Evolutionary conservation across 441 rosid species (phyloP), one percentile per base, ranked within the genome.

Genomic region (Macaranga tanarius): DNA sequence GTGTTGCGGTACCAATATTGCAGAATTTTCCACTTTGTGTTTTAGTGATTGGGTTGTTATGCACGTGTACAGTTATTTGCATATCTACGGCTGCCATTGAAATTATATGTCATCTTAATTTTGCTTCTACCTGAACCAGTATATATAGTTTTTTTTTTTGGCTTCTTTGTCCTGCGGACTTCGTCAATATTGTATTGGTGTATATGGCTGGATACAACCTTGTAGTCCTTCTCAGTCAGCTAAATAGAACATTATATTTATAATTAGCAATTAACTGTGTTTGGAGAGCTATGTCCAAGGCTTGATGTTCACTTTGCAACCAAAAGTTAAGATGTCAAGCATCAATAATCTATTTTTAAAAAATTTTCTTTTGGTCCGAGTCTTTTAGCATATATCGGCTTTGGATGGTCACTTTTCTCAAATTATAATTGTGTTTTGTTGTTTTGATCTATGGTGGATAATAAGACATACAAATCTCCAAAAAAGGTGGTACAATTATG

Each of bases 141-240:
- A 45, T n/a, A 45, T 45, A 38, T 38, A 2, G 42, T 3, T 7
- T 42, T 42, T 42, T 10, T 42, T 42, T 42, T 42, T 42, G 45
- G 38, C 38, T 31, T 31, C 38, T 31, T 1, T 31, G 38, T 22
- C 45, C 28, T 10, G 23, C 7, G 71, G 62, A 68, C 71, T 54
- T 4, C 13, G 51, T 40, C 52, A 22, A 55, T 31, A 31, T 5
- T 56, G 62, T 38, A 56, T 4, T 26, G 22, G 62, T 68, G 72
- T 42, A 40, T 23, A 56, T 56, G 65, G 73, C 73, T 58, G 65
- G 73, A 70, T 25, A 70, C 65, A 44, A 6, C 72, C 63, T 40
- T 69, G 4, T 31, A 7, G 63, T 69, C 62, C 22, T 56, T 56
- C 22, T 26, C 54, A 16, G 17, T 55, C 40, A 52, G 20, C 22